These are phyloP conservation scores for Agrocybe pediades DNA, from an alignment of 768 basidiomycete genomes.

Conservation along the genomic window DNA sequence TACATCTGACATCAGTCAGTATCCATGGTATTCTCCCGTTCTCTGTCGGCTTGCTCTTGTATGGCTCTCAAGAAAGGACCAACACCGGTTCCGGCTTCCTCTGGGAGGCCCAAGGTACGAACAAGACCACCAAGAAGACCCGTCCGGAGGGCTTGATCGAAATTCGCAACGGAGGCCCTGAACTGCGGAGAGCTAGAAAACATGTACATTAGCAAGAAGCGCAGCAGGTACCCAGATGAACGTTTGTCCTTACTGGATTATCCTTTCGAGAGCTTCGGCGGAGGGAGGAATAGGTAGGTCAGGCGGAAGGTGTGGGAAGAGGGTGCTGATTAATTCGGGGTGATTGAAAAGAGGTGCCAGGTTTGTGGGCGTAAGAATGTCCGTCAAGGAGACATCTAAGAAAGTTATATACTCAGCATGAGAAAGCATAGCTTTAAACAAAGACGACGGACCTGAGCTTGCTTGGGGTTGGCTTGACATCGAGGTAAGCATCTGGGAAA, in stretches of 20 bases:
- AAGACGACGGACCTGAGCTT: constrained; percentile 31
- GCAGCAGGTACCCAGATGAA: background rate
- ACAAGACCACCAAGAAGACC: constrained; percentile 79
- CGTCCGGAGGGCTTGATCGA: constrained; percentile 84
- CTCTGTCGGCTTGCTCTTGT: constrained; percentile 69
- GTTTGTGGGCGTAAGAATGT: constrained; percentile 76
- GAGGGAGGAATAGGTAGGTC: constrained; percentile 73
- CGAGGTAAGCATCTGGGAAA: constrained; percentile 54
- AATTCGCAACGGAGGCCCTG: constrained; percentile 71
- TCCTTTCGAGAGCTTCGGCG: constrained; percentile 66
- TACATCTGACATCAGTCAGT: constrained; percentile 36
- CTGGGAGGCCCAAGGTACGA: constrained; percentile 77
- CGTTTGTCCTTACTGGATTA: constrained; percentile 51
- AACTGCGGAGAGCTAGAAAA: constrained; percentile 71
- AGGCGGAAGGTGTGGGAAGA: constrained; percentile 83
- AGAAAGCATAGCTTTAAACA: background rate
- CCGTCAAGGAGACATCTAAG: constrained; percentile 65
- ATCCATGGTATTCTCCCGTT: constrained; percentile 69
- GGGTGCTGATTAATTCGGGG: constrained; percentile 65
- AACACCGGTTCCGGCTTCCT: constrained; percentile 79
- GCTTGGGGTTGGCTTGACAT: constrained; percentile 37
- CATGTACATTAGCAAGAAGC: constrained; percentile 1
- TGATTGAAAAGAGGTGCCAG: constrained; percentile 67
- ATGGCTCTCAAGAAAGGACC: constrained; percentile 81
- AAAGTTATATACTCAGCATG: background rate